Base-by-base conservation (phyloP, 2,329 filamentous ascomycete species). In the Dactylellina sp. region DNA sequence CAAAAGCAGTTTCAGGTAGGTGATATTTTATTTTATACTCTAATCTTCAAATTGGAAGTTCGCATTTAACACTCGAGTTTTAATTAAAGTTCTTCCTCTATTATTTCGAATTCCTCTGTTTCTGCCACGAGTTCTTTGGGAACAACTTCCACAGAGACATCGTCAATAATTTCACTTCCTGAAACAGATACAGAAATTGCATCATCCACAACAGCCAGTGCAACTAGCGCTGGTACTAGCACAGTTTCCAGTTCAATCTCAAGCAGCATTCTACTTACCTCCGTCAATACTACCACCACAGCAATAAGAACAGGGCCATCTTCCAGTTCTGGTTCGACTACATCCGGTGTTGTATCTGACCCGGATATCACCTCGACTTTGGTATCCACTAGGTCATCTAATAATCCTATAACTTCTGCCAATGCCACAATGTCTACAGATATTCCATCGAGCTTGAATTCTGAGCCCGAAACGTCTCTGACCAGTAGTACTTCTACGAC, bases 241-340 rank as follows among this genome's bases (percentile, higher is more conserved):
- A 52, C 62, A 6, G 22, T 22, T 18, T 37, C 28, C 14, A 2
- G 9, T 20, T 40, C 37, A 40, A 14, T 12, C 37, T 40, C 37
- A 4, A 40, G 11, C 42, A 11, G 28, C 37, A 35, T 42, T 53
- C 24, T 47, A 6, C 20, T 59, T 28, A 60, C 60, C 4, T 64
- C 52, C 7, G 18, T 60, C 9, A 72, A 72, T 72, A 59, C 66
- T 9, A 72, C 60, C 3, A 72, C 60, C 2, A 71, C 65, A 1
- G 62, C 65, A 5, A 63, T 57, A 6, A 11, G 44, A 5, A 64
- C 59, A 1, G 28, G 39, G 14, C 44, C 56, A 4, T 60, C 47
- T 52, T 42, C 47, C 4, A 32, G 18, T 14, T 55, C 60, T 9
- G 20, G 25, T 22, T 28, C 44, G 6, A 55, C n/a, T 44, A 42